Conservation (phyloP, 495 filamentous ascomycete species). For the Tirmania nivea region DNA sequence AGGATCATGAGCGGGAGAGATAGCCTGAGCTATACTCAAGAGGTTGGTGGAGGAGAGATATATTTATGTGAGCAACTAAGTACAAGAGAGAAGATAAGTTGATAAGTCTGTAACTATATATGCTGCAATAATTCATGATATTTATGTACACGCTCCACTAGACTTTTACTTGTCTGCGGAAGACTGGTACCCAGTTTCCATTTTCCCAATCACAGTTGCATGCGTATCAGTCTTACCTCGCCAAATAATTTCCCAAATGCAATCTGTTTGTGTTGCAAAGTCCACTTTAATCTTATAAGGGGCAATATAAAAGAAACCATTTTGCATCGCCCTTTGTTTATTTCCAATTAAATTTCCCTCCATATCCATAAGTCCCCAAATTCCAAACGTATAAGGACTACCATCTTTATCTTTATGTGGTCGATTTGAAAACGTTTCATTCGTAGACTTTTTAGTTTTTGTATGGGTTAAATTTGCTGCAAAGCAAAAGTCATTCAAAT, state of each 20-base stretch:
- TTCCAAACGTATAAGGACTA: background rate
- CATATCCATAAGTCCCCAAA: background rate
- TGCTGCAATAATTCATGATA: no score
- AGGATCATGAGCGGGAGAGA: no score
- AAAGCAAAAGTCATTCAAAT: background rate
- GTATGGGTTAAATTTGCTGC: background rate
- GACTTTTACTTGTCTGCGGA: background rate
- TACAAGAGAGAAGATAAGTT: no score
- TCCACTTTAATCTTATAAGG: constrained; percentile 2
- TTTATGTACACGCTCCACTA: background rate
- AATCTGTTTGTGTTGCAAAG: background rate
- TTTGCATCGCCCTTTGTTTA: background rate
- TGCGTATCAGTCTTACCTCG: no score
- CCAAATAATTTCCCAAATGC: constrained; percentile 1
- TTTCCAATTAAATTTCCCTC: background rate
- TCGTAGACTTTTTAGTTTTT: background rate
- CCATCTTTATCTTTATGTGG: background rate
- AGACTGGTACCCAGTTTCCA: background rate
- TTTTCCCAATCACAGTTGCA: no score
- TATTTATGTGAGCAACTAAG: no score
- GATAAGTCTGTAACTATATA: no score
- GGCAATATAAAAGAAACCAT: constrained; percentile 2
- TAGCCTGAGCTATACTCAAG: no score
- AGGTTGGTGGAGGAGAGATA: no score
- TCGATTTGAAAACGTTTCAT: background rate